Evolutionary conservation across 768 basidiomycete species (phyloP).

Genomic region (Hemileccinum rubropunctum): DNA sequence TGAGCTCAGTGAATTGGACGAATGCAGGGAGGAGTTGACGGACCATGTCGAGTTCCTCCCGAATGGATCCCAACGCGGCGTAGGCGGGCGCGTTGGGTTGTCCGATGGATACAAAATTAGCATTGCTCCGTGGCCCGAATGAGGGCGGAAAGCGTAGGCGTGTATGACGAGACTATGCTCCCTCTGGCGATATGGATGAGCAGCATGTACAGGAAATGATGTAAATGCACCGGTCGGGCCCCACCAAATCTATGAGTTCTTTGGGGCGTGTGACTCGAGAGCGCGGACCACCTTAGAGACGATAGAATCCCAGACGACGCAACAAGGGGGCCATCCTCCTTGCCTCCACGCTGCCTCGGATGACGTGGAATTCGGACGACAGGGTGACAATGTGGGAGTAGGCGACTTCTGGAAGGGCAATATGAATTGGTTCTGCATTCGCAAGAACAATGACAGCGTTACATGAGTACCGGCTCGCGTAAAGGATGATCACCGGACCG

Average conservation of each 20-base stretch:
- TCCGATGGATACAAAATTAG: conserved; percentile 17
- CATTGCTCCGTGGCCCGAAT: conserved; percentile 8
- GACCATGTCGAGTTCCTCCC: conserved; percentile 13
- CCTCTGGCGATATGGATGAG: conserved; percentile 14
- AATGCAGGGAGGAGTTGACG: conserved; percentile 10
- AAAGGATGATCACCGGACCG: conserved; percentile 35
- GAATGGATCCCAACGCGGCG: background rate
- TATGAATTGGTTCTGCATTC: conserved; percentile 7
- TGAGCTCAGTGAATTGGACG: conserved; percentile 9
- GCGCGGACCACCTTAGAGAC: conserved; percentile 17
- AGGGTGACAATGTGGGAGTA: too few species aligned
- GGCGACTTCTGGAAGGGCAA: conserved; percentile 9
- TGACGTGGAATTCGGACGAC: too few species aligned
- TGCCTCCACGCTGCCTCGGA: too few species aligned
- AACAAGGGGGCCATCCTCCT: too few species aligned
- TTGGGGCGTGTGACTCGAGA: conserved; percentile 10
- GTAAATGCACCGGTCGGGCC: conserved; percentile 25
- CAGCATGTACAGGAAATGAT: conserved; percentile 30
- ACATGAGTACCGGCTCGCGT: conserved; percentile 21
- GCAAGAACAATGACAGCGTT: conserved; percentile 19
- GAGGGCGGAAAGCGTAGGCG: conserved; percentile 29
- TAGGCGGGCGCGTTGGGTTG: conserved; percentile 14
- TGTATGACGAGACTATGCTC: conserved; percentile 28
- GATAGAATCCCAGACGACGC: too few species aligned
- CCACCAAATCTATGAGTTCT: conserved; percentile 24